These are phyloP conservation scores for Cotoneaster glaucophyllus DNA, from an alignment of 306 rosid species.

Conservation along the genomic window DNA sequence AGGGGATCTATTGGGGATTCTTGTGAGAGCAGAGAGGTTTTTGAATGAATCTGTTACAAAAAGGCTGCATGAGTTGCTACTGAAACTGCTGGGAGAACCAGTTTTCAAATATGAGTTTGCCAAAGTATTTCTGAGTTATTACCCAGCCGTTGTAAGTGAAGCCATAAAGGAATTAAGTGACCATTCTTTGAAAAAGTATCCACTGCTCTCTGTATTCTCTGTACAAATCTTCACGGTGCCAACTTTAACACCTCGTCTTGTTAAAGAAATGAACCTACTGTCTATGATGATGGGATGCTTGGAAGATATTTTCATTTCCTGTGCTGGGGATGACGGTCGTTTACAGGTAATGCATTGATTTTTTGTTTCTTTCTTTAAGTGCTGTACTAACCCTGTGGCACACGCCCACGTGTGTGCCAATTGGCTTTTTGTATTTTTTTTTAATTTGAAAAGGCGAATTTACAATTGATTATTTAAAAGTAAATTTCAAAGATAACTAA, in stretches of 20 bases:
- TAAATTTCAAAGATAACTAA: background rate
- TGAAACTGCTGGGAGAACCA: slow-evolving; percentile 89
- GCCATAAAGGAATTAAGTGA: slow-evolving; percentile 48
- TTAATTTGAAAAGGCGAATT: background rate
- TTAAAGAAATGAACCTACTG: slow-evolving; percentile 82
- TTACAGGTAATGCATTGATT: slow-evolving; percentile 54
- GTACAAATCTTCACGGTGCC: slow-evolving; percentile 98
- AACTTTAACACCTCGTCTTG: slow-evolving; percentile 81
- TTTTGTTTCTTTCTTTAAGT: background rate
- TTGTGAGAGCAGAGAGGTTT: slow-evolving; percentile 75
- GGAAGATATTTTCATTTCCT: slow-evolving; percentile 65
- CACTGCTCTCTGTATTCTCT: slow-evolving; percentile 64
- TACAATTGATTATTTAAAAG: background rate
- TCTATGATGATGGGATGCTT: slow-evolving; percentile 71
- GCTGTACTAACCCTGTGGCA: background rate
- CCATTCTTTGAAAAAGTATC: slow-evolving; percentile 37
- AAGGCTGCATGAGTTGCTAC: slow-evolving; percentile 78
- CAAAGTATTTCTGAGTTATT: slow-evolving; percentile 76
- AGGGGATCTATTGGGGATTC: slow-evolving; percentile 48
- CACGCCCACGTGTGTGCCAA: background rate
- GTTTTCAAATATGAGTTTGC: slow-evolving; percentile 80
- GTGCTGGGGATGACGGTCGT: slow-evolving; percentile 61
- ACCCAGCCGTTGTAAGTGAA: slow-evolving; percentile 69
- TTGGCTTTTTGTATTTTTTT: background rate
- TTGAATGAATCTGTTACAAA: slow-evolving; percentile 41